phyloP scores from a whole-genome alignment of 1,139 yeast genomes.

The Geotrichum fermentans region DNA sequence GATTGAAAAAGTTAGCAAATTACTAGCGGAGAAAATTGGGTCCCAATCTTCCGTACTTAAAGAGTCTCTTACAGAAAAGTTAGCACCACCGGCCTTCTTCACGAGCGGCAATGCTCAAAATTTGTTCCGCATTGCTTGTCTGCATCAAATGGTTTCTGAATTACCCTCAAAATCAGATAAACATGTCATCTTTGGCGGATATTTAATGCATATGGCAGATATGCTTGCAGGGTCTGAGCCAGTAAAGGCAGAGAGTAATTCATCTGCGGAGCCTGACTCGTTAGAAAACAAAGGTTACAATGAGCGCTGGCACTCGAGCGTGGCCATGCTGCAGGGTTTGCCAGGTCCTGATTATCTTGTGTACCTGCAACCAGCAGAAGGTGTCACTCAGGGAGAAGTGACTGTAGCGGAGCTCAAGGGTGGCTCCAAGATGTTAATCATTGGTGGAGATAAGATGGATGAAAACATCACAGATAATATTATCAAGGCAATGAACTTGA shows the following conservation, averaged over 20 bases:
- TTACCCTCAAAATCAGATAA: conserved; percentile 19
- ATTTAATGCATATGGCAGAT: conserved; percentile 31
- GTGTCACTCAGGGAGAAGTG: conserved; percentile 24
- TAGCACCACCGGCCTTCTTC: neutral
- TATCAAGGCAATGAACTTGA: conserved; percentile 10
- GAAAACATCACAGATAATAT: conserved; percentile 28
- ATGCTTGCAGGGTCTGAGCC: conserved; percentile 23
- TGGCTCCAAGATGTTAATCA: conserved; percentile 28
- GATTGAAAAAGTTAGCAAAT: conserved; percentile 22
- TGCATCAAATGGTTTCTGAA: conserved; percentile 29
- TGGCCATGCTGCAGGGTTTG: conserved; percentile 27
- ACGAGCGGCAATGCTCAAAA: conserved; percentile 24
- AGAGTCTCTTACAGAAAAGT: conserved; percentile 16
- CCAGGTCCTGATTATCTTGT: conserved; percentile 32
- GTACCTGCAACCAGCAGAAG: conserved; percentile 25
- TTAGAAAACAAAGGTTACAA: neutral
- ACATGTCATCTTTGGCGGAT: conserved; percentile 29
- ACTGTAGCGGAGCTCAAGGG: conserved; percentile 27
- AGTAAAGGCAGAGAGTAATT: neutral
- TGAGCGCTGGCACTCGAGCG: conserved; percentile 13
- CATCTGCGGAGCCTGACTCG: no score
- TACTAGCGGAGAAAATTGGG: conserved; percentile 19
- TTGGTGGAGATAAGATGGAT: conserved; percentile 25
- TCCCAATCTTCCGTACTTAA: conserved; percentile 23
- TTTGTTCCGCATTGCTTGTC: conserved; percentile 31